Conservation (phyloP, 2,329 filamentous ascomycete genomes). For the Pyricularia pennisetigena region DNA sequence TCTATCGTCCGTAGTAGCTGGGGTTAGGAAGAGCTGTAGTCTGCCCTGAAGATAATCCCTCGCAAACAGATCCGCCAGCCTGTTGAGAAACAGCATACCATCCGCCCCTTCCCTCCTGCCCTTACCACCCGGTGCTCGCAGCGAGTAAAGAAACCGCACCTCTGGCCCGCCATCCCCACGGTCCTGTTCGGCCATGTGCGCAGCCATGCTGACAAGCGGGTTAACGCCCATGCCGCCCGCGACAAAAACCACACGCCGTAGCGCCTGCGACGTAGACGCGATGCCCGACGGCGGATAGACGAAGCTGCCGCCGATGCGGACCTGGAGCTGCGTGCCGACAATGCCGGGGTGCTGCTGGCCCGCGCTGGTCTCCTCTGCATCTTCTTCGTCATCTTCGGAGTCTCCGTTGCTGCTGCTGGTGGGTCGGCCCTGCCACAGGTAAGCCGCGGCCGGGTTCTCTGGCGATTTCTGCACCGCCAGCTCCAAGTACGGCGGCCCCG, state of each 20-base stretch:
- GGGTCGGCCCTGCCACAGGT: conserved; percentile 53
- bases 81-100: conserved; percentile 39
- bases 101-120: conserved; percentile 12
- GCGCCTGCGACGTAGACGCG: conserved; percentile 11
- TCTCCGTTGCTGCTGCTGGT: conserved; percentile 5
- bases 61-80: conserved; percentile 31
- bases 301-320: conserved; percentile 75
- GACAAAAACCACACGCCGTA: conserved; percentile 59
- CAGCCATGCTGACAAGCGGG: conserved; percentile 66
- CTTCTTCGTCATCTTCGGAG: background rate
- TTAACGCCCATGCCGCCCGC: conserved; percentile 81
- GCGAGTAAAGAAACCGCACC: conserved; percentile 56
- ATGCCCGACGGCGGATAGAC: conserved; percentile 57
- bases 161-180: conserved; percentile 18
- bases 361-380: background rate
- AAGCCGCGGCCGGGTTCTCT: conserved; percentile 62
- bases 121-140: conserved; percentile 20
- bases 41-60: conserved; percentile 25
- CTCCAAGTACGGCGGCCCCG: conserved; percentile 48
- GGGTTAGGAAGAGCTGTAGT: conserved; percentile 36
- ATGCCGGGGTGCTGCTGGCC: conserved; percentile 29
- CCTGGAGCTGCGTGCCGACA: conserved; percentile 44
- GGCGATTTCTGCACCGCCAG: conserved; percentile 68
- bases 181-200: conserved; percentile 37
- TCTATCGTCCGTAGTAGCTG: background rate